phyloP scores from a whole-genome alignment of 164 flowering plant genomes.

The Piper longum region DNA sequence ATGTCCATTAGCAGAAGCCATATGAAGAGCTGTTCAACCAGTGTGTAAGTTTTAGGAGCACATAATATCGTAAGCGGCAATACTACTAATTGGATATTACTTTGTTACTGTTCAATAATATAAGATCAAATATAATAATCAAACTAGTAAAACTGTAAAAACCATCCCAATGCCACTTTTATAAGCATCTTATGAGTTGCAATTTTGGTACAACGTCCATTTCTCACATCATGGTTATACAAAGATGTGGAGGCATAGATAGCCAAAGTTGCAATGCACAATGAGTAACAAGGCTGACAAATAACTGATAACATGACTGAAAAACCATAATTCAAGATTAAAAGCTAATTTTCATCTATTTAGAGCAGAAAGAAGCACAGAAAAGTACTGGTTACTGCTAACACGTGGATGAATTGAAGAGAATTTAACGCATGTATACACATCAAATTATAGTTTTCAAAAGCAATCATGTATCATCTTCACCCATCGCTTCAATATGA shows the following conservation, averaged over 20 bases:
- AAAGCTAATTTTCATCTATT: too few relatives aligned
- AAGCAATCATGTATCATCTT: not conserved
- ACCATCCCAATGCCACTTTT: not conserved
- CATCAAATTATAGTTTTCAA: not conserved
- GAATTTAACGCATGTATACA: too few relatives aligned
- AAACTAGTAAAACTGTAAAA: not conserved
- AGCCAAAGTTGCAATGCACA: too few relatives aligned
- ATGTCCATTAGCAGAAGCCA: constrained; percentile 98
- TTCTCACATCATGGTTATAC: not conserved
- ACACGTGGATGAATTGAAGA: not conserved
- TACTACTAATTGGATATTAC: too few relatives aligned
- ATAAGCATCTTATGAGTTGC: not conserved
- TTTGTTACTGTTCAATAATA: not conserved
- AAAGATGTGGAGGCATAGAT: not conserved
- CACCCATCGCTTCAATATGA: not conserved
- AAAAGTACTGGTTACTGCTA: not conserved
- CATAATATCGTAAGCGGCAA: not conserved
- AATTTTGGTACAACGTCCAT: not conserved
- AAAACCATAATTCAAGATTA: not conserved
- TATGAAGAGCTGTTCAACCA: constrained; percentile 62
- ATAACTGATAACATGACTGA: too few relatives aligned
- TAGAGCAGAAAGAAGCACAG: too few relatives aligned
- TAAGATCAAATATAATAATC: not conserved
- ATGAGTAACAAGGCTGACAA: too few relatives aligned
- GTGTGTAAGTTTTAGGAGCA: not conserved